These are phyloP conservation scores for Penicillium pancosmium DNA, from an alignment of 495 filamentous ascomycete genomes.

Conservation along the genomic window DNA sequence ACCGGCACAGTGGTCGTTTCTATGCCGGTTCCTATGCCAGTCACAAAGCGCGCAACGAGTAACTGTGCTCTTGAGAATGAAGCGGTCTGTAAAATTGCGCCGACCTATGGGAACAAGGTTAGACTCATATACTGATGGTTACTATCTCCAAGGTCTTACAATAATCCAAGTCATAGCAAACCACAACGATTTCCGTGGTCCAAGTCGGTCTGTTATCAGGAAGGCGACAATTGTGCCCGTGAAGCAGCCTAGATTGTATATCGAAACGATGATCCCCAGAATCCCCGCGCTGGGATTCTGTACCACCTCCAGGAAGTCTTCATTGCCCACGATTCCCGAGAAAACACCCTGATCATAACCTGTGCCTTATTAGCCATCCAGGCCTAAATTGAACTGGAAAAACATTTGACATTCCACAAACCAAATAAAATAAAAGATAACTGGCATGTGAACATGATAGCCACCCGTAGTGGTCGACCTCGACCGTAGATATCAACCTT, in stretches of 20 bases:
- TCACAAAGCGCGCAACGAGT: conserved; percentile 51
- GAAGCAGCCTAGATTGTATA: conserved; percentile 56
- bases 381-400: background rate
- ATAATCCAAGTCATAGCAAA: conserved; percentile 39
- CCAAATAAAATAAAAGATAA: conserved; percentile 47
- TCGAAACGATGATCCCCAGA: conserved; percentile 49
- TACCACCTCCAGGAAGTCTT: conserved; percentile 49
- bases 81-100: conserved; percentile 46
- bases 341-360: conserved; percentile 61
- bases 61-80: conserved; percentile 45
- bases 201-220: conserved; percentile 49
- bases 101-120: conserved; percentile 34
- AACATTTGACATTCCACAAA: conserved; percentile 3
- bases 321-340: conserved; percentile 49
- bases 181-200: conserved; percentile 49
- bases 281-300: conserved; percentile 41
- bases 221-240: conserved; percentile 44
- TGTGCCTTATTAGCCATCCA: conserved; percentile 8
- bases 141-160: conserved; percentile 16
- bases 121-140: too few relatives aligned
- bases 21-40: conserved; percentile 55
- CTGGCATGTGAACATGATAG: conserved; percentile 42
- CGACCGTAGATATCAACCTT: conserved; percentile 37
- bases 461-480: conserved; percentile 37
- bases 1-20: conserved; percentile 52